Base-by-base conservation (phyloP, 345 rosid species). In the Aquilaria yunnanensis region DNA sequence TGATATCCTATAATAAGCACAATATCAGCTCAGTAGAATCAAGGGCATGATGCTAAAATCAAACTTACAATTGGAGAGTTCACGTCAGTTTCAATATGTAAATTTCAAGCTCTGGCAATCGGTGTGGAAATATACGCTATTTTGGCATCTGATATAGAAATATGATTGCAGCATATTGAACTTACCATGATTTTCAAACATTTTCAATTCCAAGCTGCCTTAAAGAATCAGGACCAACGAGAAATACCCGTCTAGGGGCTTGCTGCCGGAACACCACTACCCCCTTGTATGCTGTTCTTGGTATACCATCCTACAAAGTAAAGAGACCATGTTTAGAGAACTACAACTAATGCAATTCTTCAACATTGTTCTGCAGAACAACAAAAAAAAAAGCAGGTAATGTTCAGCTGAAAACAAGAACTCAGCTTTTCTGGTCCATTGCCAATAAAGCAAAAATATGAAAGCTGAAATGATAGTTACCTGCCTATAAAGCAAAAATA, bases 251-350 rank as follows among this genome's bases (percentile, higher is more conserved):
- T 65, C 78, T 80, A 67, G 81, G 66, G 31, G 85, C 72, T 47
- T 82, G 90, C 75, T 78, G 61, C 41, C 95, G 78, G 79, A 90
- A 88, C 71, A 85, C 87, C 64, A 94, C 96, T 30, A 86, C 75
- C 73, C 99, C 97, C 77, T 90, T 90, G 73, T 88, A 90, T 63
- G 99, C 89, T 66, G 96, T 80, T 73, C 99, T 88, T 33, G 97
- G 97, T 48, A 94, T 78, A 77, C 99, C 99, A 65, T 94, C 99
- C 99, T 94, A 68, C 32, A 60, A 51, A 54, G 37, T 30, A 10
- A 33, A 62, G 59, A 51, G 30, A 47, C 23, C 12, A 23, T 30
- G 37, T 53, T 12, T 29, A 37, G 43, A 37, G 7, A 37, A 37
- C 8, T 37, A 5, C 5, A 37, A 37, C 5, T 37, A 9, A 2